These are phyloP conservation scores for Furcasterigmium furcatum DNA, from an alignment of 2,329 filamentous ascomycete species.

Conservation along the genomic window DNA sequence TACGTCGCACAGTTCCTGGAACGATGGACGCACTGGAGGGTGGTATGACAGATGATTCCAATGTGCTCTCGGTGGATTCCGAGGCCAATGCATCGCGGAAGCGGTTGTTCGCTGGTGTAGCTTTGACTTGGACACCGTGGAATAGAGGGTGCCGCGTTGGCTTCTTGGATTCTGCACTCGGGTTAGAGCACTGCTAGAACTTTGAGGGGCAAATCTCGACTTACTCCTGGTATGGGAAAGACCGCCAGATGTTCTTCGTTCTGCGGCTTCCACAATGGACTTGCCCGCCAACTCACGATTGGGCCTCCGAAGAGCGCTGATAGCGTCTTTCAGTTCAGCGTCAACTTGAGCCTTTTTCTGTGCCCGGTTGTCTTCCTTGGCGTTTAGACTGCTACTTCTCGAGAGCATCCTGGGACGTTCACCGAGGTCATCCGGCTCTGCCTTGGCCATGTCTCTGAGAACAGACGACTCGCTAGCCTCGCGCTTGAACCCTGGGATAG, in stretches of 20 bases:
- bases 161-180: slow-evolving; percentile 47
- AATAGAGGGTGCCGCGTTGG: slow-evolving; percentile 33
- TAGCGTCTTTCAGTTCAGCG: slow-evolving; percentile 70
- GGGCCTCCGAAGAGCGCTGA: slow-evolving; percentile 70
- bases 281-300: slow-evolving; percentile 69
- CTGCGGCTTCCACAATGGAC: slow-evolving; percentile 63
- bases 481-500: slow-evolving; percentile 60
- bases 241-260: slow-evolving; percentile 51
- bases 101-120: slow-evolving; percentile 52
- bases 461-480: slow-evolving; percentile 61
- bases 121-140: slow-evolving; percentile 48
- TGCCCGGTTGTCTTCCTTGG: slow-evolving; percentile 52
- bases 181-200: too few relatives aligned
- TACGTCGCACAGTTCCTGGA: slow-evolving; percentile 36
- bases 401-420: slow-evolving; percentile 38
- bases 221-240: slow-evolving; percentile 47
- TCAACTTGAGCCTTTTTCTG: slow-evolving; percentile 66
- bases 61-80: slow-evolving; percentile 10
- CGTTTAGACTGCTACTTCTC: slow-evolving; percentile 43
- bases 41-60: slow-evolving; percentile 20
- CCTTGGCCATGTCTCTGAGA: slow-evolving; percentile 44
- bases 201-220: too few relatives aligned
- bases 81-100: slow-evolving; percentile 46
- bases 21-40: slow-evolving; percentile 35
- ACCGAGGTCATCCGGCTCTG: slow-evolving; percentile 30